Conservation (phyloP, 495 filamentous ascomycete genomes). For the Penicillium alfredii region DNA sequence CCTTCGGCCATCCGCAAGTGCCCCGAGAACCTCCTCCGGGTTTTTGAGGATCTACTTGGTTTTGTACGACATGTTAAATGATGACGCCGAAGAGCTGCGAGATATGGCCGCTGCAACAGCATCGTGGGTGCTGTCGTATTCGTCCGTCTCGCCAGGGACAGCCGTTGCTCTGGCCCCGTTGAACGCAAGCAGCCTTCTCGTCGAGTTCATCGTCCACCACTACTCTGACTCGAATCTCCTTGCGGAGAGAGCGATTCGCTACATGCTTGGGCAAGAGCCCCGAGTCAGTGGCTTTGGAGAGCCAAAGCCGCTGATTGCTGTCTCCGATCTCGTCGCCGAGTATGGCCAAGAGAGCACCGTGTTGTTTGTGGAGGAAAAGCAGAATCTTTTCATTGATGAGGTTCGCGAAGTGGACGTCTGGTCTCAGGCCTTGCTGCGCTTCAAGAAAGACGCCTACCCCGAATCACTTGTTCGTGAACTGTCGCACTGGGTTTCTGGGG, state of each 20-base stretch:
- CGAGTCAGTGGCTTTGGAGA: conserved; percentile 19
- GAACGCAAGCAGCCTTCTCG: conserved; percentile 43
- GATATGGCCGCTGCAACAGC: conserved; percentile 52
- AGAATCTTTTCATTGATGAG: conserved; percentile 83
- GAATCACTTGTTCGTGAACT: conserved; percentile 25
- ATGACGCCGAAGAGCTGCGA: conserved; percentile 88
- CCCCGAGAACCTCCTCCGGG: conserved; percentile 23
- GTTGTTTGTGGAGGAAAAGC: conserved; percentile 82
- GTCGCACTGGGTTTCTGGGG: conserved; percentile 51
- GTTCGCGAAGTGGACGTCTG: conserved; percentile 64
- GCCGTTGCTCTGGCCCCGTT: conserved; percentile 36
- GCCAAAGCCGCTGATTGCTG: conserved; percentile 19
- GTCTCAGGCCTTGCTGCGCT: conserved; percentile 41
- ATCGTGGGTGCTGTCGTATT: conserved; percentile 39
- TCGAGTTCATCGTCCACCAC: conserved; percentile 32
- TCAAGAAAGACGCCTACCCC: conserved; percentile 22
- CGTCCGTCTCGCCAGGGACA: conserved; percentile 23
- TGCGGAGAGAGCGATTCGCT: conserved; percentile 22
- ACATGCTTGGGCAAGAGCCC: conserved; percentile 23
- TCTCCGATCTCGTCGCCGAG: conserved; percentile 41
- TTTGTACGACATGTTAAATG: conserved; percentile 63
- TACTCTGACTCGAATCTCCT: conserved; percentile 35
- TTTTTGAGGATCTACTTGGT: conserved; percentile 44
- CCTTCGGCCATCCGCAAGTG: conserved; percentile 18
- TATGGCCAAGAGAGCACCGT: conserved; percentile 58